These are phyloP conservation scores for Pulveroboletus sp. DNA, from an alignment of 768 basidiomycete species.

Conservation along the genomic window DNA sequence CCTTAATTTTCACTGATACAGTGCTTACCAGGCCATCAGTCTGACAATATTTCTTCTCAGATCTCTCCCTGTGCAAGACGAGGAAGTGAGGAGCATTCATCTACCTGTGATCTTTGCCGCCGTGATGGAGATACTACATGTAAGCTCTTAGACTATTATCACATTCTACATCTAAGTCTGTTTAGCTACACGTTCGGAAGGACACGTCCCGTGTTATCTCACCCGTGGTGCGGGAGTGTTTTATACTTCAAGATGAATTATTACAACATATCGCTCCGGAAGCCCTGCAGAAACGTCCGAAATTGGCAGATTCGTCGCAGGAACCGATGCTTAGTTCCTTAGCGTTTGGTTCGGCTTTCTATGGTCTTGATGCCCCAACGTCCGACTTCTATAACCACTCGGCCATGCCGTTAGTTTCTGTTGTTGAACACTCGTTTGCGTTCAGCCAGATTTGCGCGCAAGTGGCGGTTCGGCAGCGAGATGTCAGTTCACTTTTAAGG, in stretches of 20 bases:
- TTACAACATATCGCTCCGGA: constrained; percentile 47
- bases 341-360: constrained; percentile 59
- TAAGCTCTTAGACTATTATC: constrained; percentile 31
- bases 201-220: constrained; percentile 35
- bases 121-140: constrained; percentile 60
- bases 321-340: constrained; percentile 39
- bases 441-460: constrained; percentile 46
- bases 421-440: constrained; percentile 51
- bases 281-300: constrained; percentile 49
- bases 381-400: constrained; percentile 23
- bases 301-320: constrained; percentile 37
- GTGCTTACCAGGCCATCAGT: constrained; percentile 49
- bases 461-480: constrained; percentile 31
- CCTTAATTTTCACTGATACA: constrained; percentile 1
- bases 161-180: constrained; percentile 1
- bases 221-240: constrained; percentile 36
- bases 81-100: constrained; percentile 79
- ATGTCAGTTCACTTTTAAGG: constrained; percentile 35
- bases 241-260: constrained; percentile 53
- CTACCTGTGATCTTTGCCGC: constrained; percentile 75
- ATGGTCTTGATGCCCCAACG: constrained; percentile 40
- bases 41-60: constrained; percentile 71
- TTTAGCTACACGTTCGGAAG: constrained; percentile 37
- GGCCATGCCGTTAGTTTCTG: constrained; percentile 50
- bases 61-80: constrained; percentile 76